Evolutionary conservation across 1,139 yeast genomes (phyloP).

Genomic region (Ogataea hybrid): DNA sequence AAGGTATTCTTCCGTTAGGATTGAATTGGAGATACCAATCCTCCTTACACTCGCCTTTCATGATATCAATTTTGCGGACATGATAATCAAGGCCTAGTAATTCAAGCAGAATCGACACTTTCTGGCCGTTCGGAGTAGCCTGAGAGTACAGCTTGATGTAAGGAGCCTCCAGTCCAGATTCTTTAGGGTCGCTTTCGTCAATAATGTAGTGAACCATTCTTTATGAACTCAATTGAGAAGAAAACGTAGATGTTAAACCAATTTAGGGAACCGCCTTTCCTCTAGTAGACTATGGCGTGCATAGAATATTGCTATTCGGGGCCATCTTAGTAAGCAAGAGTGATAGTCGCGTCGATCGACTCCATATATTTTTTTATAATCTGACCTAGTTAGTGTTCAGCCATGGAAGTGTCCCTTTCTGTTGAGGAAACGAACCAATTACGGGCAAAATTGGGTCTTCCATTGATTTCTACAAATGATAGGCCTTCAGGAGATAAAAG

Average conservation of each 20-base stretch:
- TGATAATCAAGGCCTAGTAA: conserved; percentile 48
- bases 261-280: neutral
- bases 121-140: conserved; percentile 59
- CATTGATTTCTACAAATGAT: conserved; percentile 34
- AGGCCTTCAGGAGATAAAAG: neutral
- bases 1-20: conserved; percentile 65
- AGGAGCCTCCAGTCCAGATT: conserved; percentile 34
- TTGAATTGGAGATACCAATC: conserved; percentile 54
- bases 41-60: conserved; percentile 43
- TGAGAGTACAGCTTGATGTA: conserved; percentile 44
- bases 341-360: conserved; percentile 8
- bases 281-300: neutral
- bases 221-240: neutral
- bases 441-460: conserved; percentile 47
- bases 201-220: conserved; percentile 25
- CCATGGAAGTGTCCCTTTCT: conserved; percentile 17
- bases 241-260: neutral
- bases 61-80: conserved; percentile 40
- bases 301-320: neutral
- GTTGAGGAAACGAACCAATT: conserved; percentile 52
- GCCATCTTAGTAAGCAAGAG: neutral
- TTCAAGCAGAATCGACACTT: conserved; percentile 48
- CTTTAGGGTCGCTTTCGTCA: conserved; percentile 35
- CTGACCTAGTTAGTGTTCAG: neutral
- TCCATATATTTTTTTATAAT: neutral